A percentile compares a stretch with the other conserved stretches of the same genome.
Evolutionary conservation across 306 rosid genomes (phyloP).

Genomic region (Medicago lupulina): DNA sequence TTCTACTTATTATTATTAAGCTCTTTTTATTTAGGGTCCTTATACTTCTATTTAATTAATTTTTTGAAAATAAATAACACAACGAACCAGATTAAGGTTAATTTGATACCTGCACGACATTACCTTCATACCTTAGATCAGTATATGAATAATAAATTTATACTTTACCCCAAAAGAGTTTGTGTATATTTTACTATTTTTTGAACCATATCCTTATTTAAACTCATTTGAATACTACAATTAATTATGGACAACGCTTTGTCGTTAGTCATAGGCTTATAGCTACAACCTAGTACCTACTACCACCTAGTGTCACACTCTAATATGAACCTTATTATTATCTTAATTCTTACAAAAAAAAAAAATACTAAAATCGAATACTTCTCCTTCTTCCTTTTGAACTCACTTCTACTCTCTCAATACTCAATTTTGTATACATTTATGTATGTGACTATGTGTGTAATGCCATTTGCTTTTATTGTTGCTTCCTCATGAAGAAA

Average conservation of each 20-base stretch:
- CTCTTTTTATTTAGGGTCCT: background rate
- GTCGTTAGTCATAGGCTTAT: background rate
- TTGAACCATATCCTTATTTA: slow-evolving; percentile 8
- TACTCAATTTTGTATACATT: slow-evolving; percentile 25
- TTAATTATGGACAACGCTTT: slow-evolving; percentile 14
- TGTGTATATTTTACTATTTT: slow-evolving; percentile 17
- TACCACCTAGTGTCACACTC: slow-evolving; percentile 22
- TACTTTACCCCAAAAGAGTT: slow-evolving; percentile 25
- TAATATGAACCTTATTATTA: slow-evolving; percentile 22
- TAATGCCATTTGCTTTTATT: slow-evolving; percentile 47
- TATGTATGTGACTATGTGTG: slow-evolving; percentile 15
- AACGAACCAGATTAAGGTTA: slow-evolving; percentile 26
- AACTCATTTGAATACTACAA: slow-evolving; percentile 14
- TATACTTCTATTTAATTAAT: background rate
- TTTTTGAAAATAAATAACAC: background rate
- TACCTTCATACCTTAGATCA: background rate
- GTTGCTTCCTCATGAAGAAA: slow-evolving; percentile 68
- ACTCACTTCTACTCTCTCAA: slow-evolving; percentile 12
- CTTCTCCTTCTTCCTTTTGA: slow-evolving; percentile 3
- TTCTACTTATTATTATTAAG: background rate
- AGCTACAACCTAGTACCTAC: slow-evolving; percentile 31
- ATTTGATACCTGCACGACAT: slow-evolving; percentile 37
- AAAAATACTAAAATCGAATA: background rate
- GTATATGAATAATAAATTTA: slow-evolving; percentile 18
- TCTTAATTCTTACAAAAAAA: background rate